phyloP scores from a whole-genome alignment of 108 stramenopile species.

The Cyclotella baltica region DNA sequence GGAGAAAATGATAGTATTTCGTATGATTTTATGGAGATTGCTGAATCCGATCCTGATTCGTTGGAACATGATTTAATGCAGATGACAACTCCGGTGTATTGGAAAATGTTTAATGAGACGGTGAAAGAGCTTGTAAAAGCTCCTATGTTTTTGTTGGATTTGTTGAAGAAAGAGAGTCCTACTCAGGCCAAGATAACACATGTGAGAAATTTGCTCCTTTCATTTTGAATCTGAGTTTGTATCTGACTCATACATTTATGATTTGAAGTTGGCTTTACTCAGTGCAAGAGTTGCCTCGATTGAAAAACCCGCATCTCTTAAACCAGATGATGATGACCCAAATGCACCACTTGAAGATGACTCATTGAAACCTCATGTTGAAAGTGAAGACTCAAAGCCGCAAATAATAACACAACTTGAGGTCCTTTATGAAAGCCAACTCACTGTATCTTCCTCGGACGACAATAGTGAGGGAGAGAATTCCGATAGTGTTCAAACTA shows the following conservation, averaged over 20 bases:
- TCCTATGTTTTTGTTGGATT: background rate
- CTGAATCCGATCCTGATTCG: conserved; percentile 32
- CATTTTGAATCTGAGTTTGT: background rate
- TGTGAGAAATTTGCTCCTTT: conserved; percentile 12
- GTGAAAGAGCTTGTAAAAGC: conserved; percentile 2
- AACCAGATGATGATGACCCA: conserved; percentile 23
- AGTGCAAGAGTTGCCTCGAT: conserved; percentile 51
- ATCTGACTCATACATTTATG: background rate
- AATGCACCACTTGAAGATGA: conserved; percentile 55
- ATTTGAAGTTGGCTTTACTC: conserved; percentile 34
- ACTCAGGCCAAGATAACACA: conserved; percentile 10
- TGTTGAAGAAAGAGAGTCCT: background rate
- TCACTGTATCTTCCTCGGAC: background rate
- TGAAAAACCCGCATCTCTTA: conserved; percentile 18
- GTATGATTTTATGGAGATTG: conserved; percentile 32
- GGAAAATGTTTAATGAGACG: conserved; percentile 7
- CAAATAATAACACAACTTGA: conserved; percentile 53
- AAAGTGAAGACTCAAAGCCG: conserved; percentile 15
- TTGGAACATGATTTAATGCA: conserved; percentile 22
- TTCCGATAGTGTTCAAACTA: background rate
- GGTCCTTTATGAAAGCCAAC: conserved; percentile 55
- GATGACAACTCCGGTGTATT: conserved; percentile 44
- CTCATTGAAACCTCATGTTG: conserved; percentile 26
- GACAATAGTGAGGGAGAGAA: background rate
- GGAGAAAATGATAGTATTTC: conserved; percentile 5